A percentile compares a stretch with the other conserved stretches of the same genome.
Conservation (phyloP, 345 rosid genomes). For the Eucalyptus globulus region DNA sequence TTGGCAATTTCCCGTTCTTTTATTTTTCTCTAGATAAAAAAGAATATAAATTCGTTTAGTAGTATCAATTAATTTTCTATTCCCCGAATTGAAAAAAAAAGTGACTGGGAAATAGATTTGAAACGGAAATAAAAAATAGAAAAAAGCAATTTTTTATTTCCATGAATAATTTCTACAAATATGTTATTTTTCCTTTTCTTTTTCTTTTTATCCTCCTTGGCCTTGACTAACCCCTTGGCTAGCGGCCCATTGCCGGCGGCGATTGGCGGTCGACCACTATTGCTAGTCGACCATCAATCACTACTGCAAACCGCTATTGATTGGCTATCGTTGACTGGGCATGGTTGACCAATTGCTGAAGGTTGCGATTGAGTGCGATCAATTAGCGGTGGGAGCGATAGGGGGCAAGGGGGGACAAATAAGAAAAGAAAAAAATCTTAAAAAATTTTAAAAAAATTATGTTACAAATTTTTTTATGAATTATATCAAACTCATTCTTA, state of each 20-base stretch:
- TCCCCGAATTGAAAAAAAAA: accelerated
- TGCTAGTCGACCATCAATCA: accelerated
- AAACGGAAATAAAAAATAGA: accelerated
- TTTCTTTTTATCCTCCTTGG: too few species aligned
- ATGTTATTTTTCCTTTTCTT: too few species aligned
- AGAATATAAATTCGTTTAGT: too few species aligned
- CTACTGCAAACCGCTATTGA: accelerated
- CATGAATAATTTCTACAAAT: too few species aligned
- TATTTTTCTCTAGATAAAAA: accelerated
- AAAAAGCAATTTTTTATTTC: too few species aligned
- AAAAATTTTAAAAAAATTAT: too few species aligned
- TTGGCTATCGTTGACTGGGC: accelerated
- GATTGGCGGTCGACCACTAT: accelerated
- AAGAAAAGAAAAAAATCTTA: too few species aligned
- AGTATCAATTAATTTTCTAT: accelerated
- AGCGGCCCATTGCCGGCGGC: accelerated
- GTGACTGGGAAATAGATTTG: accelerated
- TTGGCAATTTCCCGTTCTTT: too few species aligned
- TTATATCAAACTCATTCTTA: accelerated
- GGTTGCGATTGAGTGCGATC: accelerated
- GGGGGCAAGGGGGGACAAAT: too few species aligned
- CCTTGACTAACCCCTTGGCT: too few species aligned
- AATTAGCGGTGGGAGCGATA: accelerated
- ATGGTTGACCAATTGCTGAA: accelerated
- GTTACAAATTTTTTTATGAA: too few species aligned